A percentile compares a stretch with the other conserved stretches of the same genome.
Evolutionary conservation across 1,284 basidiomycete genomes (phyloP).

Genomic region (Porogramme epimiltina): DNA sequence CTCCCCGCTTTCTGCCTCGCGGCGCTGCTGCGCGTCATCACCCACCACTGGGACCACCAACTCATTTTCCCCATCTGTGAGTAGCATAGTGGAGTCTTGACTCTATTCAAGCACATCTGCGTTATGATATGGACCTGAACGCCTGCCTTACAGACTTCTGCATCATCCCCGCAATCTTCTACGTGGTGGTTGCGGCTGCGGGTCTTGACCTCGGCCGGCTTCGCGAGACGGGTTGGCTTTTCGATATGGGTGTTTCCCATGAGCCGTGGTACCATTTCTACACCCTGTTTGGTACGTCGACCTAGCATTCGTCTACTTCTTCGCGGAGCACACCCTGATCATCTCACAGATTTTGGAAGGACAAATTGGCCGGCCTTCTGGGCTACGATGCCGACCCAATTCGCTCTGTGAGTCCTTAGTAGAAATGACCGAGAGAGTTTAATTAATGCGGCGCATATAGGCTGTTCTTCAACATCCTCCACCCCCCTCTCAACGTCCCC

Average conservation of each 20-base stretch:
- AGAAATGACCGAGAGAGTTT: neutral
- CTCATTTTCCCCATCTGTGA: constrained; percentile 89
- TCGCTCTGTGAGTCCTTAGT: constrained; percentile 55
- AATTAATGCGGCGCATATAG: constrained; percentile 35
- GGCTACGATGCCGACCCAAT: constrained; percentile 80
- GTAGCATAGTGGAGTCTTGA: constrained; percentile 29
- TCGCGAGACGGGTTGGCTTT: constrained; percentile 83
- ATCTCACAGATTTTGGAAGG: constrained; percentile 57
- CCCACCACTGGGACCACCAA: constrained; percentile 82
- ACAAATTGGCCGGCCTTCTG: constrained; percentile 70
- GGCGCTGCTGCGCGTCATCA: constrained; percentile 79
- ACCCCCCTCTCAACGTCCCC: constrained; percentile 93
- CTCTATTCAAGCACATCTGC: neutral
- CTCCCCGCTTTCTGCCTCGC: constrained; percentile 79
- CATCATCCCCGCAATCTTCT: constrained; percentile 83
- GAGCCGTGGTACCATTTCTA: constrained; percentile 87
- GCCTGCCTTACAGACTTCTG: constrained; percentile 68
- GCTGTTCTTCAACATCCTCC: constrained; percentile 90
- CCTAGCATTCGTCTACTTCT: too few species aligned
- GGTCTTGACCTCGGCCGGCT: constrained; percentile 65
- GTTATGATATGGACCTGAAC: too few species aligned
- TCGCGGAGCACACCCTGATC: too few species aligned
- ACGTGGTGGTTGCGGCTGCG: constrained; percentile 71
- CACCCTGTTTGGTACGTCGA: constrained; percentile 61
- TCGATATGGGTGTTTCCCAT: constrained; percentile 68